These are phyloP conservation scores for Kwoniella pini DNA, from an alignment of 768 basidiomycete genomes.

Conservation along the genomic window DNA sequence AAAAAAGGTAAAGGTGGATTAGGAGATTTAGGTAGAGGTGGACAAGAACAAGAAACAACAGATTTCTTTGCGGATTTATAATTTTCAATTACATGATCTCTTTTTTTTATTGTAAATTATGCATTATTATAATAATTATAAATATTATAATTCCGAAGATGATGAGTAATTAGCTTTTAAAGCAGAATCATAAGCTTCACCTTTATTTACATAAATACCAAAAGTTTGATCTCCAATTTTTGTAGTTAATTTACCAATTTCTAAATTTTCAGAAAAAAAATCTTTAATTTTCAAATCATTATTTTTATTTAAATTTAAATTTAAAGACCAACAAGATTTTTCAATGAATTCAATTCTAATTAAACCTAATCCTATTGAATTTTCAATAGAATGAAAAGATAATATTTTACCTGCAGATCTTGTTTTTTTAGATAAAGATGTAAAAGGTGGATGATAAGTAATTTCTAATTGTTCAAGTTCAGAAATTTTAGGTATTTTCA, in stretches of 20 bases:
- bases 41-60: constrained; percentile 8
- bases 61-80: constrained; percentile 27
- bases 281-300: constrained; percentile 43
- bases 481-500: no score
- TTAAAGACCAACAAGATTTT: constrained; percentile 51
- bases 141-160: no score
- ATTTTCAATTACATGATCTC: no score
- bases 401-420: constrained; percentile 75
- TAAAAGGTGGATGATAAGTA: constrained; percentile 33
- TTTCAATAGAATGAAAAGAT: constrained; percentile 55
- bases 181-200: constrained; percentile 44
- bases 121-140: background rate
- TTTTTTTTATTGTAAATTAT: no score
- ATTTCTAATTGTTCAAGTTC: constrained; percentile 30
- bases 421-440: constrained; percentile 59
- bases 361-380: constrained; percentile 70
- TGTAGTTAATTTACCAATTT: constrained; percentile 36
- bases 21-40: constrained; percentile 18
- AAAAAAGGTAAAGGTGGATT: constrained; percentile 14
- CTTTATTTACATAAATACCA: constrained; percentile 38
- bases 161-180: no score
- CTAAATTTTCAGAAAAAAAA: constrained; percentile 58
- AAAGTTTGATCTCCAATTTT: constrained; percentile 21
- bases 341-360: constrained; percentile 75
- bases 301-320: no score